Base-by-base conservation (phyloP, 176 grass and related monocot genomes). In the Poa annua region DNA sequence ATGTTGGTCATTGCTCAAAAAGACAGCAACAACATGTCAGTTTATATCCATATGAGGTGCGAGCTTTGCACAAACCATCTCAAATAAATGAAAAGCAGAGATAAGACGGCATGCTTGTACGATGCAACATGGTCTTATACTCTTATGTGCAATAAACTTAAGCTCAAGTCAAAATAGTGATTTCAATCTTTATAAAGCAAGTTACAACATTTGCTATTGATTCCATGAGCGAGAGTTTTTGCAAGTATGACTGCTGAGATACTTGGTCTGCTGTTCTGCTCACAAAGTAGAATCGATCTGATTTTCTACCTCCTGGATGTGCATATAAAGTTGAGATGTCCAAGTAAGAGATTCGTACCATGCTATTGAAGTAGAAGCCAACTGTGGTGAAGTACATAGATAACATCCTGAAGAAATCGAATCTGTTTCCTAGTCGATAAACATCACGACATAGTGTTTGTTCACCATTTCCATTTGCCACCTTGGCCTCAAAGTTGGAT, bases 401-500 rank as follows among this genome's bases (percentile, higher is more conserved):
- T 34, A 94, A 47, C 92, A 91, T 94, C 55, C 88, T 82, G 76
- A 78, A 94, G 83, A 94, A 94, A 78, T 94, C 92, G 15, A 94
- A 94, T 86, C 92, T 82, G 81, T 86, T 75, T 19, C 92, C 92
- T 65, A 94, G 89, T 55, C 92, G 92, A 81, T 88, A 88, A 71
- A 94, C 77, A 88, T 94, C 92, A 73, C 92, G 85, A 52, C 88
- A 90, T 25, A 94, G 76, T 81, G 86, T 94, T 80, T 94, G 88
- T 83, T 94, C 92, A 65, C 92, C 92, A 81, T 94, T 94, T 56
- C 92, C 88, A 25, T 88, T 88, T 61, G 88, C 92, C 59, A 94
- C 92, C 81, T 94, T 94, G 25, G 92, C 92, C 78, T 94, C 92
- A 80, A 94, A 94, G 49, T 90, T 88, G 14, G 92, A 88, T 74